These are phyloP conservation scores for Apodospora peruviana DNA, from an alignment of 495 filamentous ascomycete species.

Conservation along the genomic window DNA sequence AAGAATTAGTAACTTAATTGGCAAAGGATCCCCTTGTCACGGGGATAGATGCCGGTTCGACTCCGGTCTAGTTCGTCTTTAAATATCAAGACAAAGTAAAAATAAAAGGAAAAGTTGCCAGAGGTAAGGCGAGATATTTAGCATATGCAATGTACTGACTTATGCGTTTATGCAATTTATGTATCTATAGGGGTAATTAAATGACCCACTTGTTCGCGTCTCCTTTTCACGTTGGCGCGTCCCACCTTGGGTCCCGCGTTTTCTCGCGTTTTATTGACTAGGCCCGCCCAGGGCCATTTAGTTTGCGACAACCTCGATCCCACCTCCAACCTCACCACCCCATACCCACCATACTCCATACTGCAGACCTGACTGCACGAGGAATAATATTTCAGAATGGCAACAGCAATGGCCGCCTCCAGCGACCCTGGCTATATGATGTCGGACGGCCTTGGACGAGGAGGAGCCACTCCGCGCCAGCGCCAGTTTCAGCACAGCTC, in stretches of 20 bases:
- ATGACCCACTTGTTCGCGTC: slow-evolving; percentile 13
- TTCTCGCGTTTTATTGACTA: slow-evolving; percentile 30
- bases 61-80: too few species aligned
- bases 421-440: slow-evolving; percentile 41
- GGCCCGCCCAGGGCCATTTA: neutral
- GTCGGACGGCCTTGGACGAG: slow-evolving; percentile 34
- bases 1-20: too few species aligned
- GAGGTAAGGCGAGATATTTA: too few species aligned
- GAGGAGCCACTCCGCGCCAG: slow-evolving; percentile 30
- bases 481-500: slow-evolving; percentile 31
- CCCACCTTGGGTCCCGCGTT: slow-evolving; percentile 19
- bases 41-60: too few species aligned
- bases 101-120: too few species aligned
- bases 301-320: slow-evolving; percentile 1
- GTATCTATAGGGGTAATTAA: slow-evolving; percentile 17
- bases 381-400: slow-evolving; percentile 16
- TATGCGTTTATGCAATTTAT: neutral
- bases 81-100: too few species aligned
- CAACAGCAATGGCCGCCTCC: slow-evolving; percentile 32
- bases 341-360: slow-evolving; percentile 1
- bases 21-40: too few species aligned
- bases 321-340: neutral
- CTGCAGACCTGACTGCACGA: neutral
- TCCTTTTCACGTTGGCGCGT: slow-evolving; percentile 8
- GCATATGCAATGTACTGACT: too few species aligned